Base-by-base conservation (phyloP, 139 green algal genomes). In the Tetraselmis striata region DNA sequence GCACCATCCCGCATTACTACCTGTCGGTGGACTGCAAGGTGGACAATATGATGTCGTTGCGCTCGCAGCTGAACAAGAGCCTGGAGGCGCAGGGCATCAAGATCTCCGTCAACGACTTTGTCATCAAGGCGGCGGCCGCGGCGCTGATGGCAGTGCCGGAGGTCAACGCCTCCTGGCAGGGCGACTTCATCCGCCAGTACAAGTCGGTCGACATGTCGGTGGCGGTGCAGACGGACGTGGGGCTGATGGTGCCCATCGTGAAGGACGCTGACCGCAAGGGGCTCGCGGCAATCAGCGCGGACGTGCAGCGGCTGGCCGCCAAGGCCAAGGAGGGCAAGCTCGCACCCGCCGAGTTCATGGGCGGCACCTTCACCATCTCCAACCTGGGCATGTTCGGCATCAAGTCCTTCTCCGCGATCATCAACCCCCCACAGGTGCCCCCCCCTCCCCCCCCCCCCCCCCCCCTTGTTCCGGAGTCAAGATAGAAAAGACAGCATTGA, bases 1-100 rank as follows among this genome's bases (percentile, higher is more conserved):
- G 95, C 83, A 97, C 92, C 2, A 90, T 99, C 29, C 96, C 96
- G 1, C 96, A 99, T 90, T 99, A 98, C 90, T 99, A 99, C 90
- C 89, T 99, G 1, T 95, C 91, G 31, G 86, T 96, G 31, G 91
- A 94, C 74, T 88, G 87, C 78, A 80, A 82, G 28, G 76, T 91
- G 74, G 84, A 84, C 31, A 77, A 79, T 1, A 58, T 87, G 25
- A 79, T 85, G 82, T 25, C 25, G 23, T 32, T 93, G 45, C 83
- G 93, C 1, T 79, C 85, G 80, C 82, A 91, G 75, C 78, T 95
- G 30, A 96, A 97, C 79, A 88, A 91, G 30, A 84, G 79, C 0
- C 75, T 92, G 1, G 78, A 85, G 1, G 59, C 80, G 29, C 31
- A 85, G 24, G 91, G 88, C 32, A 82, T 45, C 32, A 99, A 99